phyloP scores from a whole-genome alignment of 306 rosid species.

The Gillenia trifoliata region DNA sequence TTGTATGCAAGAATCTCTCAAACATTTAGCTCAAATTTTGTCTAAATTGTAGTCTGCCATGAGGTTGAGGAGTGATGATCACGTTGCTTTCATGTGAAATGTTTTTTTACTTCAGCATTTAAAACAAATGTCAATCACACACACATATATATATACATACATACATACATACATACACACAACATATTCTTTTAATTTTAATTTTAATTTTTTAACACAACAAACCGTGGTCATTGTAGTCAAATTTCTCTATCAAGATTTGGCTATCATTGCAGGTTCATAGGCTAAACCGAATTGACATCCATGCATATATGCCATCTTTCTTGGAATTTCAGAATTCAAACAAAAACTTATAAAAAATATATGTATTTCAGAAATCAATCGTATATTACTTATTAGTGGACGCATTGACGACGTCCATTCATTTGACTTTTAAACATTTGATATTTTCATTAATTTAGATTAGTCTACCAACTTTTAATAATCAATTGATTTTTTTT shows the following conservation, averaged over 20 bases:
- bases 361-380: no score
- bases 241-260: not conserved
- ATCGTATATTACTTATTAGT: not conserved
- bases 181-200: not conserved
- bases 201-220: not conserved
- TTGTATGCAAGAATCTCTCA: no score
- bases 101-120: no score
- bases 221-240: not conserved
- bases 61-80: no score
- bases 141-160: not conserved
- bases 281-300: not conserved
- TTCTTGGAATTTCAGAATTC: no score
- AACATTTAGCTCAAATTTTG: no score
- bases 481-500: not conserved
- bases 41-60: no score
- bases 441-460: not conserved
- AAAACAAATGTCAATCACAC: not conserved
- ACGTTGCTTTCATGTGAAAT: no score
- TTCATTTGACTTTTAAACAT: not conserved
- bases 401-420: not conserved
- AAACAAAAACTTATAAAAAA: not conserved
- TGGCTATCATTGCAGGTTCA: not conserved
- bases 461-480: not conserved
- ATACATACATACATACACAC: not conserved
- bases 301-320: no score